Conservation (phyloP, 345 rosid species). For the Sonneratia caseolaris region DNA sequence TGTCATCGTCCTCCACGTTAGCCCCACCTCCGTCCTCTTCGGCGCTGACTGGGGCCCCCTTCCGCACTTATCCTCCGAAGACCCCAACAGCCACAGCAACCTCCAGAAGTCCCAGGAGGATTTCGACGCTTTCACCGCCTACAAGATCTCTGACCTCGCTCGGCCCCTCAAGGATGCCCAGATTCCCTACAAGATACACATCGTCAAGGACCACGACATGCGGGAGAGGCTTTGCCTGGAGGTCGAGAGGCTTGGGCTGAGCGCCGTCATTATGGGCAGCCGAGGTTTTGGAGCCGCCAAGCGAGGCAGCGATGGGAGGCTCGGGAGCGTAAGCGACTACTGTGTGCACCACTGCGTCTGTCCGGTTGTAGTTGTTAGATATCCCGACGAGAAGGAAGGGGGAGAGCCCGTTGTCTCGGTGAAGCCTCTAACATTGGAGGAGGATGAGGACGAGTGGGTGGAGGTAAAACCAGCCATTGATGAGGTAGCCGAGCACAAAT, state of each 20-base stretch:
- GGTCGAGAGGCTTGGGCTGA: constrained; percentile 35
- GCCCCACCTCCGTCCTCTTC: constrained; percentile 86
- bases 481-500: background rate
- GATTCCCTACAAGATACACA: constrained; percentile 32
- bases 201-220: constrained; percentile 41
- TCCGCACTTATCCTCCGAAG: constrained; percentile 29
- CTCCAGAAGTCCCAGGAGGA: constrained; percentile 19
- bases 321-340: constrained; percentile 38
- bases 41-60: constrained; percentile 99
- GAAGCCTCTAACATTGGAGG: constrained; percentile 2
- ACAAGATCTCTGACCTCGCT: constrained; percentile 28
- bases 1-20: constrained; percentile 89
- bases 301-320: constrained; percentile 28
- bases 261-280: constrained; percentile 38
- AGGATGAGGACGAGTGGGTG: constrained; percentile 3
- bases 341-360: constrained; percentile 37
- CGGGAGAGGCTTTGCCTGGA: constrained; percentile 37
- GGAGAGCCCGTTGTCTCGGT: constrained; percentile 8
- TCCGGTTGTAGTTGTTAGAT: constrained; percentile 34
- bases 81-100: constrained; percentile 7
- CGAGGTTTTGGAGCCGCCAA: constrained; percentile 33
- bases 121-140: constrained; percentile 25
- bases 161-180: constrained; percentile 29
- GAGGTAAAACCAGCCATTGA: background rate
- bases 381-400: constrained; percentile 29